Conservation (phyloP, 495 filamentous ascomycete genomes). For the Jackrogersella minutella region DNA sequence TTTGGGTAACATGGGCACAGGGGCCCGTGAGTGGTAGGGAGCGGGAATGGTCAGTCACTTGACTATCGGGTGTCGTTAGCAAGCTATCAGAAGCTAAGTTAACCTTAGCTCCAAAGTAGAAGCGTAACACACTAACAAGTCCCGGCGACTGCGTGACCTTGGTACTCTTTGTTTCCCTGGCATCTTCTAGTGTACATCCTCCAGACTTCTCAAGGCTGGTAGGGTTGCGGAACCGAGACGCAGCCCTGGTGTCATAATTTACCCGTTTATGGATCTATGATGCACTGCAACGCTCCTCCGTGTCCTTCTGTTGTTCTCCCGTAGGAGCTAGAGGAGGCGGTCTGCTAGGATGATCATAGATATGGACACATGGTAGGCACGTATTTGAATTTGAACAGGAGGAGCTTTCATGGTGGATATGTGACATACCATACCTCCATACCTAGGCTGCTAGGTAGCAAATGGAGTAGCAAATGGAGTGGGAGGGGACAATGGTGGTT, state of each 20-base stretch:
- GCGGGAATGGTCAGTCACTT: constrained; percentile 35
- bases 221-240: constrained; percentile 15
- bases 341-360: constrained; percentile 14
- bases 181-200: constrained; percentile 13
- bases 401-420: constrained; percentile 3
- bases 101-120: constrained; percentile 7
- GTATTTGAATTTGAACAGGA: constrained; percentile 15
- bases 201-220: constrained; percentile 11
- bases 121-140: constrained; percentile 26
- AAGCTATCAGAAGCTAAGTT: constrained; percentile 1
- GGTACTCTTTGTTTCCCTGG: constrained; percentile 23
- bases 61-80: constrained; percentile 25
- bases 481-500: constrained; percentile 29
- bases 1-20: constrained; percentile 30
- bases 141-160: constrained; percentile 29
- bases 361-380: constrained; percentile 20
- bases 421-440: too few relatives aligned
- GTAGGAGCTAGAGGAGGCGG: constrained; percentile 28
- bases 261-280: constrained; percentile 36
- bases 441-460: too few relatives aligned
- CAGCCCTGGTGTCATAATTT: constrained; percentile 33
- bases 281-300: constrained; percentile 34
- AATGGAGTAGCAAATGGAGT: constrained; percentile 4
- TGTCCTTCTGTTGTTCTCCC: too few relatives aligned
- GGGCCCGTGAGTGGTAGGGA: constrained; percentile 34